Conservation (phyloP, 305 asterid genomes). For the Fraxinus albicans region DNA sequence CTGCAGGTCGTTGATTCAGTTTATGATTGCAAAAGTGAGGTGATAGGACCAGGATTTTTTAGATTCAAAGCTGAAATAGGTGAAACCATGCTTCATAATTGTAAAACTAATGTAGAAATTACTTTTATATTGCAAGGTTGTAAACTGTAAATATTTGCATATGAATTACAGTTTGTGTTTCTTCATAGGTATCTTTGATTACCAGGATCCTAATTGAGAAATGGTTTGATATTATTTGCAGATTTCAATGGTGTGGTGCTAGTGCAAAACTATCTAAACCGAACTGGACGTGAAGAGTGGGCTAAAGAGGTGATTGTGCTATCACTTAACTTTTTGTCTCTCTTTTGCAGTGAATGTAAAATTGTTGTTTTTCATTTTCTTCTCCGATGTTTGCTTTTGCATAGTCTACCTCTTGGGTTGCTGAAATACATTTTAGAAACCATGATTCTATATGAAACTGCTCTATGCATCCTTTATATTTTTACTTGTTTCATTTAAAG, state of each 20-base stretch:
- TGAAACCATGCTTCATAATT: slow-evolving; percentile 31
- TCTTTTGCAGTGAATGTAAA: background rate
- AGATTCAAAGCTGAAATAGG: slow-evolving; percentile 99
- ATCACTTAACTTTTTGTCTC: background rate
- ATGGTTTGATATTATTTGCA: slow-evolving; percentile 38
- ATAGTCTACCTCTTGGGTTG: background rate
- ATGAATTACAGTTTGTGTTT: background rate
- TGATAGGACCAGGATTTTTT: slow-evolving; percentile 97
- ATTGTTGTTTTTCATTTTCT: background rate
- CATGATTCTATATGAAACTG: background rate
- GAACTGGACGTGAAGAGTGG: slow-evolving; percentile 96
- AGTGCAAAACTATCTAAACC: slow-evolving; percentile 80
- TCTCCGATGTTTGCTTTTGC: background rate
- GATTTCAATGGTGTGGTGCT: slow-evolving; percentile 93
- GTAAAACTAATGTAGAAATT: background rate
- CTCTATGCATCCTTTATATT: background rate
- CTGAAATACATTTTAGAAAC: background rate
- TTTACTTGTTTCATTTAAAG: slow-evolving; percentile 2
- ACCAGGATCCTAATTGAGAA: slow-evolving; percentile 8
- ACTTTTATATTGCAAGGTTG: slow-evolving; percentile 11
- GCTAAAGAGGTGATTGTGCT: slow-evolving; percentile 65
- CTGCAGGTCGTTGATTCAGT: slow-evolving; percentile 91
- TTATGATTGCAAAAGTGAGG: slow-evolving; percentile 99
- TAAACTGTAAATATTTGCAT: slow-evolving; percentile 1
- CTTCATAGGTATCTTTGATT: slow-evolving; percentile 8